These are phyloP conservation scores for Rhododendron ferrugineum DNA, from an alignment of 148 eudicot genomes.

Conservation along the genomic window DNA sequence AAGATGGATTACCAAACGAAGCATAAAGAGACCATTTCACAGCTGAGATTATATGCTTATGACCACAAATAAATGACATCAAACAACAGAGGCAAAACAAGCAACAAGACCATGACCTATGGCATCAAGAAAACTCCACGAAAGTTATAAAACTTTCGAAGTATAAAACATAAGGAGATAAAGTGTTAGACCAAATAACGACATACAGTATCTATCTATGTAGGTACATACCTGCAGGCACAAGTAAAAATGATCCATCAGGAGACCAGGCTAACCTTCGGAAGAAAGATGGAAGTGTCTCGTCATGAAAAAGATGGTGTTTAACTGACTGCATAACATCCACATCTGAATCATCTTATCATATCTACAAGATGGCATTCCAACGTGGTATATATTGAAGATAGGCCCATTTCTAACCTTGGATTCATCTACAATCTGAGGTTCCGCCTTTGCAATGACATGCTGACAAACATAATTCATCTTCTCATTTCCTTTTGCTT, in stretches of 20 bases:
- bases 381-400: neutral
- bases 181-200: neutral
- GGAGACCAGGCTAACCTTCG: slow-evolving; percentile 97
- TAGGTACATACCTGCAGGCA: slow-evolving; percentile 76
- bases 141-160: neutral
- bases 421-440: slow-evolving; percentile 51
- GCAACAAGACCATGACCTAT: neutral
- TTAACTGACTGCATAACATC: slow-evolving; percentile 49
- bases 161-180: neutral
- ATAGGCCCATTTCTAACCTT: slow-evolving; percentile 48
- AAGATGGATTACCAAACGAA: neutral
- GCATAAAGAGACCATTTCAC: neutral
- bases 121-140: neutral
- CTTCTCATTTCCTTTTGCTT: slow-evolving; percentile 66
- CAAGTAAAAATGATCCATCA: slow-evolving; percentile 89
- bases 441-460: slow-evolving; percentile 65
- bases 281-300: slow-evolving; percentile 95
- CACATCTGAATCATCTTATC: slow-evolving; percentile 3
- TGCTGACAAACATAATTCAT: slow-evolving; percentile 74
- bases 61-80: neutral
- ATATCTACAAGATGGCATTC: neutral
- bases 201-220: neutral
- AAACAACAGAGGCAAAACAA: slow-evolving; percentile 5
- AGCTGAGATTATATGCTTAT: neutral
- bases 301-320: slow-evolving; percentile 87